Evolutionary conservation across 176 grass and related monocot genomes (phyloP), one percentile per base, ranked within the genome.

Genomic region (Alopecurus myosuroides): DNA sequence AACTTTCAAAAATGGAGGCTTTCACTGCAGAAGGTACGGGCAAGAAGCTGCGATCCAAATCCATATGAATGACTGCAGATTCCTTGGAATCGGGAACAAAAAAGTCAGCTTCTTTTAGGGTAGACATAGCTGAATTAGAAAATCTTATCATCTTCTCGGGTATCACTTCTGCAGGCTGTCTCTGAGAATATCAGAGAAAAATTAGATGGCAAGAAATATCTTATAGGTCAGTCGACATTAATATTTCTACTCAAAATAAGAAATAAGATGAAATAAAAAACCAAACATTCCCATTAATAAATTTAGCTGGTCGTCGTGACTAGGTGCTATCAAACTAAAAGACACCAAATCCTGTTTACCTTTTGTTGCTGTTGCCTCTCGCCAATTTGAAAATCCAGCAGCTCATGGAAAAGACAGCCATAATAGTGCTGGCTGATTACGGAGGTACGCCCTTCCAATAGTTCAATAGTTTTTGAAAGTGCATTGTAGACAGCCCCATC

Each of bases 351-450:
- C 19, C 3, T 74, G 30, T 70, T 81, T 74, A 98, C 96, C 93
- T 95, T 89, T 45, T 77, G 81, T 55, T 57, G 87, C 81, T 89
- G 85, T 86, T 92, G 93, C 11, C 96, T 90, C 46, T 94, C 93
- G 36, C 85, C 79, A 81, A 98, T 93, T 51, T 98, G 96, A 93
- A 98, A 98, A 11, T 91, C 91, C 56, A 98, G 80, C 44, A 98
- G 85, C 76, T 98, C 96, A 64, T 98, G 93, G 87, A 98, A 98
- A 80, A 98, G 88, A 86, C 96, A 95, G 36, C 93, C 96, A 58
- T 98, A 98, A 78, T 95, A 98, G 44, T 98, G 91, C 77, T 98
- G 96, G 74, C 91, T 98, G 79, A 98, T 93, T 31, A 92, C 61
- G 77, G 96, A 84, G 26, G 89, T 95, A 80, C 90, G 91, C 11